Percentiles rank a stretch among this genome's conserved stretches.
Conservation (phyloP, 176 grass and related monocot species). For the Musa acuminata region DNA sequence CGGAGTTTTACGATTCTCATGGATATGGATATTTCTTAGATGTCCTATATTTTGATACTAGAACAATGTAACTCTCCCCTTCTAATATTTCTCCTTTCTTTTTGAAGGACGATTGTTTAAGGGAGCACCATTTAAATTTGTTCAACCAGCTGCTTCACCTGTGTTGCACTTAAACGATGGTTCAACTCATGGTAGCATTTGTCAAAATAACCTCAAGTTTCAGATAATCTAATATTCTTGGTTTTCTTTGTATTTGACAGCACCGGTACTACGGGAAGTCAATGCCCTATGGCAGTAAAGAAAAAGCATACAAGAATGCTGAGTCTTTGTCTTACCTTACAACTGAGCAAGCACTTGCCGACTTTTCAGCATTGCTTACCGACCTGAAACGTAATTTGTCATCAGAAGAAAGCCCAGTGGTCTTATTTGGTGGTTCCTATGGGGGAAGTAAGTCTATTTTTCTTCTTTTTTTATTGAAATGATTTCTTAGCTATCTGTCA, state of each 20-base stretch:
- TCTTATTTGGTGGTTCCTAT: slow-evolving; percentile 88
- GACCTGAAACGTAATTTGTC: slow-evolving; percentile 77
- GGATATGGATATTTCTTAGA: no score
- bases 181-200: neutral
- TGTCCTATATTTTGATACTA: neutral
- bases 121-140: neutral
- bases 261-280: slow-evolving; percentile 98
- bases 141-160: neutral
- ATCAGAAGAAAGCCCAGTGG: slow-evolving; percentile 63
- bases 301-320: slow-evolving; percentile 56
- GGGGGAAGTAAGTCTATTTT: slow-evolving; percentile 64
- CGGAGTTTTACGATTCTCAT: no score
- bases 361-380: slow-evolving; percentile 60
- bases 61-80: neutral
- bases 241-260: slow-evolving; percentile 21
- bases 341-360: slow-evolving; percentile 78
- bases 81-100: no score
- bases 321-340: slow-evolving; percentile 74
- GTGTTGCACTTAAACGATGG: neutral
- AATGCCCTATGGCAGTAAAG: slow-evolving; percentile 81
- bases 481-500: neutral
- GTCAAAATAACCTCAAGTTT: neutral
- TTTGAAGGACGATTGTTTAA: neutral
- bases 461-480: neutral
- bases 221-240: neutral